Conservation (phyloP, 1,139 yeast genomes). For the Yamadazyma membranifaciens region DNA sequence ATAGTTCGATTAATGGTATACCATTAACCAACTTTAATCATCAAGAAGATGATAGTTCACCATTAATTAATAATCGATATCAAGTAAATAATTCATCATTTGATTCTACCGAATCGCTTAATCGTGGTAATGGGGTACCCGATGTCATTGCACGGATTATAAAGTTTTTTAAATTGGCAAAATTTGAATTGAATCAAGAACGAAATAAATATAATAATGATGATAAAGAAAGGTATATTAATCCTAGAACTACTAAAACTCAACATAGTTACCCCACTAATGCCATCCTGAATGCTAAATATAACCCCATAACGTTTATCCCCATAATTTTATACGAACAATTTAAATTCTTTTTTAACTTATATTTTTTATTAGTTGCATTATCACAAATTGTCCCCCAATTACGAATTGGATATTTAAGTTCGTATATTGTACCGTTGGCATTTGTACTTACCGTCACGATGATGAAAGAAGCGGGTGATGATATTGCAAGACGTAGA, state of each 20-base stretch:
- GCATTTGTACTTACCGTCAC: slow-evolving; percentile 91
- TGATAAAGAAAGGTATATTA: slow-evolving; percentile 29
- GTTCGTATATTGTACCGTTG: slow-evolving; percentile 90
- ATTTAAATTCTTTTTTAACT: slow-evolving; percentile 92
- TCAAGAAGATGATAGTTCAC: slow-evolving; percentile 22
- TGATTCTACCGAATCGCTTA: slow-evolving; percentile 16
- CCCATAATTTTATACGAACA: slow-evolving; percentile 92
- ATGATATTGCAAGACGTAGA: slow-evolving; percentile 85
- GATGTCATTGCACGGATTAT: slow-evolving; percentile 15
- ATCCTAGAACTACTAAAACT: slow-evolving; percentile 29
- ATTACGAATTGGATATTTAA: slow-evolving; percentile 86
- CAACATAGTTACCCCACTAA: slow-evolving; percentile 57
- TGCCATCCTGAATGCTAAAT: slow-evolving; percentile 91
- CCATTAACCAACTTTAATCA: slow-evolving; percentile 22
- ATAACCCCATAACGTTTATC: slow-evolving; percentile 81
- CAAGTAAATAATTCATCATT: slow-evolving; percentile 19
- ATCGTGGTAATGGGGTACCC: slow-evolving; percentile 14
- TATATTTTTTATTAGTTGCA: slow-evolving; percentile 90
- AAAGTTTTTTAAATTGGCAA: slow-evolving; percentile 26
- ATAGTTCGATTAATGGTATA: slow-evolving; percentile 27
- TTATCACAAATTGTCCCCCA: slow-evolving; percentile 92
- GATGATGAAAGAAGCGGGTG: slow-evolving; percentile 93
- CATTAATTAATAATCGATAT: slow-evolving; percentile 23
- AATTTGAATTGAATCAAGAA: slow-evolving; percentile 27
- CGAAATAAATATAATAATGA: slow-evolving; percentile 12